phyloP scores from a whole-genome alignment of 768 basidiomycete genomes.

The Dioszegia hungarica region DNA sequence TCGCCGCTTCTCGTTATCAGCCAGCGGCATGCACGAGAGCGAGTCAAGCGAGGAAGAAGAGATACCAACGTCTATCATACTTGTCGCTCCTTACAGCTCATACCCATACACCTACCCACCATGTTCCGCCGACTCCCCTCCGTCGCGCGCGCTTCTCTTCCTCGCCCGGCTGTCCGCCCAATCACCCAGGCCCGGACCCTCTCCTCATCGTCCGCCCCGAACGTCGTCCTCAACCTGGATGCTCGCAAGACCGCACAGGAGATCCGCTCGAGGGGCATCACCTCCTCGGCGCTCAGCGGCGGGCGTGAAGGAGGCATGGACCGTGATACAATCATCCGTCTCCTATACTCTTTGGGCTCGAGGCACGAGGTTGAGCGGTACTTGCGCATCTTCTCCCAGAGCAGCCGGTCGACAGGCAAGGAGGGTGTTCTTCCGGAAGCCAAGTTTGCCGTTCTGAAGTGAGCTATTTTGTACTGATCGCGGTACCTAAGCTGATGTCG shows the following conservation, averaged over 20 bases:
- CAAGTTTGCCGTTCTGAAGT: slow-evolving; percentile 94
- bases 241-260: slow-evolving; percentile 41
- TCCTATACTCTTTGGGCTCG: slow-evolving; percentile 93
- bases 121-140: slow-evolving; percentile 12
- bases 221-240: slow-evolving; percentile 44
- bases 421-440: slow-evolving; percentile 54
- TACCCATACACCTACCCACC: neutral
- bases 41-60: too few species aligned
- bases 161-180: neutral
- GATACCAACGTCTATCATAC: too few species aligned
- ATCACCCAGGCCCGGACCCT: neutral
- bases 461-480: slow-evolving; percentile 4
- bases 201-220: slow-evolving; percentile 1
- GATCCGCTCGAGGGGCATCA: slow-evolving; percentile 43
- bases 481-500: neutral
- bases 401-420: slow-evolving; percentile 53
- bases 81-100: neutral
- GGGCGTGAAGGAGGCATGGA: slow-evolving; percentile 46
- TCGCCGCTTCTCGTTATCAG: neutral
- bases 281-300: slow-evolving; percentile 18
- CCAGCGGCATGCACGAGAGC: too few species aligned
- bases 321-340: slow-evolving; percentile 84
- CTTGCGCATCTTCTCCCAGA: slow-evolving; percentile 93
- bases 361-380: slow-evolving; percentile 98
- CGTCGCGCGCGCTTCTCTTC: slow-evolving; percentile 3